Evolutionary conservation across 2,329 filamentous ascomycete species (phyloP), one percentile per base, ranked within the genome.

Genomic region (Chrysoporthe cubensis): DNA sequence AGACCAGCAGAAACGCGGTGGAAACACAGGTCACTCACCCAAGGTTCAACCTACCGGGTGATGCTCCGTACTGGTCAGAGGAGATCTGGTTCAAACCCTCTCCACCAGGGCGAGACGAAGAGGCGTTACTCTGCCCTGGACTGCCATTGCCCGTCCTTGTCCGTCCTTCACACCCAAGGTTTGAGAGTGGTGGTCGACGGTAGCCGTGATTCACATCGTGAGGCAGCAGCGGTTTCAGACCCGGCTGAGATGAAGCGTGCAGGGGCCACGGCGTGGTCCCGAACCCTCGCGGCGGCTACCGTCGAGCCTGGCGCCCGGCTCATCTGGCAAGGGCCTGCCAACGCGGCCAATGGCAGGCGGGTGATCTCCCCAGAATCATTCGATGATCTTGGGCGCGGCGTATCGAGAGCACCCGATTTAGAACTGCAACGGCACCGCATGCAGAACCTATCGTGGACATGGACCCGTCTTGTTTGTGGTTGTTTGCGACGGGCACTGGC

Each of bases 81-180:
- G 42, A 14, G n/a, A 26, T 21, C 40, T 44, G 37, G 18, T 26
- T 44, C 57, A 60, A n/a, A 60, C 32, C 14, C 50, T 52, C 67
- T 58, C 66, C 68, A 62, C 65, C 58, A 60, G 43, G 50, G 48
- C 67, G 65, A 64, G 65, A 67, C 67, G 57, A 43, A 62, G 54
- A 50, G 58, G 48, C 59, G 57, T 40, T 40, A 57, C 54, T 37
- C 54, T 34, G 54, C 34, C 34, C 54, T 57, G 54, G 54, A 14
- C 14, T 57, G 34, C 9, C 7, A 37, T 57, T 16, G 18, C 18
- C 59, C 48, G 40, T 46, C 42, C 14, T 11, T 37, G 59, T n/a
- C 26, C 13, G 7, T 21, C 34, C 42, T 59, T 61, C 52, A 40
- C 43, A 64, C 63, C 71, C 74, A 71, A 66, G 59, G 75, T 76